Conservation (phyloP, 768 basidiomycete genomes). For the Suillus tomentosus region DNA sequence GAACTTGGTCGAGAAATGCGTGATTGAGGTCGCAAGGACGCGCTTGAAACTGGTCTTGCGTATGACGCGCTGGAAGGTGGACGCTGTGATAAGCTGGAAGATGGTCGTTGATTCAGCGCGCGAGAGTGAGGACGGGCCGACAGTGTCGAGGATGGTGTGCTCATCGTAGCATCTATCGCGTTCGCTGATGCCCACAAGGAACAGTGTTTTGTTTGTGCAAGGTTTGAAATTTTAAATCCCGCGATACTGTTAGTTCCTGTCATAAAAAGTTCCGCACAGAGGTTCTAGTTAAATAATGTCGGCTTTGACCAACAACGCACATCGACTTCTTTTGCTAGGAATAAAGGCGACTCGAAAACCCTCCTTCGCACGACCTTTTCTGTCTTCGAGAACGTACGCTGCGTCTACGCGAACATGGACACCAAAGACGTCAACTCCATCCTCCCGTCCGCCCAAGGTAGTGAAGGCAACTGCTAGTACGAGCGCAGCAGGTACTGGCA, state of each 20-base stretch:
- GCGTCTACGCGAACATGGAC: conserved; percentile 28
- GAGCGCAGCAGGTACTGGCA: conserved; percentile 24
- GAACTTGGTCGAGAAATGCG: conserved; percentile 42
- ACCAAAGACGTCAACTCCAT: conserved; percentile 23
- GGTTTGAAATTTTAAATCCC: background rate
- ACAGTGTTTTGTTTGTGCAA: background rate
- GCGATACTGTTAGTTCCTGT: background rate
- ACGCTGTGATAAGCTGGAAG: conserved; percentile 41
- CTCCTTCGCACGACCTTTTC: background rate
- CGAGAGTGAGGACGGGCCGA: conserved; percentile 24
- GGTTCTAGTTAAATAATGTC: conserved; percentile 19
- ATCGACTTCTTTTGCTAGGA: conserved; percentile 14
- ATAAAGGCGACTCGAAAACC: conserved; percentile 13
- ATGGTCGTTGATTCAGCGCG: conserved; percentile 30
- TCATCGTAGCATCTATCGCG: conserved; percentile 19
- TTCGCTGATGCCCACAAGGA: background rate
- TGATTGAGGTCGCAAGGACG: conserved; percentile 36
- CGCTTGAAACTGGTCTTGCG: conserved; percentile 46
- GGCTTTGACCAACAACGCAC: conserved; percentile 15
- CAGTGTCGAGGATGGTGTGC: conserved; percentile 19
- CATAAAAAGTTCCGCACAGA: background rate
- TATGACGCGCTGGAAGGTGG: conserved; percentile 51
- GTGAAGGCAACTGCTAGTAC: conserved; percentile 36
- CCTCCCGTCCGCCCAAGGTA: conserved; percentile 21
- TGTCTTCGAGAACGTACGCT: conserved; percentile 20